Conservation (phyloP, 208 protist genomes). For the Phytomonas sp. region DNA sequence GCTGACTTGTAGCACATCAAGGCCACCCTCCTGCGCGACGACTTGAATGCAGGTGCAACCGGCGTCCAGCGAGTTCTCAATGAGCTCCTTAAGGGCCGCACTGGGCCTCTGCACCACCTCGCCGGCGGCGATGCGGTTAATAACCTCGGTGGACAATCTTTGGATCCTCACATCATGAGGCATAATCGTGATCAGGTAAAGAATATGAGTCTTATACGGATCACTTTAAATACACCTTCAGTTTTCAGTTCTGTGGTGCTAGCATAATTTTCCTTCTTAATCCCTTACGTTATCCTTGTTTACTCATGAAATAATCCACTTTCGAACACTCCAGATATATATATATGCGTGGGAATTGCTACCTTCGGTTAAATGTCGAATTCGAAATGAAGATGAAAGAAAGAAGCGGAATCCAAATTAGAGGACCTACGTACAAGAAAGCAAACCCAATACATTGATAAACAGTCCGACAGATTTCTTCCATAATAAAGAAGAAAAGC, state of each 20-base stretch:
- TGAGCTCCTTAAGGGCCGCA: conserved; percentile 96
- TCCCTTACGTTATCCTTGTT: too few species aligned
- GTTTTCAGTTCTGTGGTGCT: neutral
- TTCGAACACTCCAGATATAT: neutral
- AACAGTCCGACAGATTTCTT: too few species aligned
- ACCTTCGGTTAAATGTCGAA: neutral
- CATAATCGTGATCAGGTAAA: neutral
- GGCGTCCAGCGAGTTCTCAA: conserved; percentile 98
- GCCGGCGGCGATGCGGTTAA: conserved; percentile 97
- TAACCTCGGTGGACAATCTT: conserved; percentile 85
- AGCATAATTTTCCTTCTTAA: neutral
- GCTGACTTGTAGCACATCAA: conserved; percentile 94
- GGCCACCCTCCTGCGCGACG: conserved; percentile 85
- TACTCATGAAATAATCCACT: neutral
- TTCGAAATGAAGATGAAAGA: neutral
- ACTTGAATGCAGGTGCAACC: conserved; percentile 87
- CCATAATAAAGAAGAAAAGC: too few species aligned
- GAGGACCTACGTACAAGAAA: neutral
- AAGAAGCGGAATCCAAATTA: neutral
- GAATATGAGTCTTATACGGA: neutral
- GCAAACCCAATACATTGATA: too few species aligned
- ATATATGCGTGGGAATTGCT: neutral
- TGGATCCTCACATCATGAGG: conserved; percentile 46
- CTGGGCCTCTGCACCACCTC: conserved; percentile 97
- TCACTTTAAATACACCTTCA: neutral